These are phyloP conservation scores for Mrakia hoshinonis DNA, from an alignment of 768 basidiomycete species.

Conservation along the genomic window DNA sequence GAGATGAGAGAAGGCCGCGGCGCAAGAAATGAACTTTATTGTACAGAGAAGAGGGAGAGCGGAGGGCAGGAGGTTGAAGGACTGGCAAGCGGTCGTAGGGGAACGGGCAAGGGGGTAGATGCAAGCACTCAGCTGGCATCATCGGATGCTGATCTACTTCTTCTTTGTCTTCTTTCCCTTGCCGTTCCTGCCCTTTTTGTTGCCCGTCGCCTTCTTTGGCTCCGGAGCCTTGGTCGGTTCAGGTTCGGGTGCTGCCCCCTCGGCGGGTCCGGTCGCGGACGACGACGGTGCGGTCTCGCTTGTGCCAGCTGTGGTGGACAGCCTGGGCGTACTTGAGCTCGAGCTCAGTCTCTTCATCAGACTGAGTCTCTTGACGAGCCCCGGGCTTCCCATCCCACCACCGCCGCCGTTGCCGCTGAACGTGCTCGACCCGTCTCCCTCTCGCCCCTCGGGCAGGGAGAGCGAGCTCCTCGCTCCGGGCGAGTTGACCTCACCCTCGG, in stretches of 20 bases:
- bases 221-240: not conserved
- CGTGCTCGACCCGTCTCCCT: constrained; percentile 3
- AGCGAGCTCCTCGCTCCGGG: constrained; percentile 4
- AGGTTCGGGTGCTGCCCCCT: not conserved
- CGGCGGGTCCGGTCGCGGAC: not conserved
- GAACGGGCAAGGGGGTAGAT: no score
- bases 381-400: not conserved
- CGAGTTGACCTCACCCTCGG: not conserved
- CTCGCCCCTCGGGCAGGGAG: not conserved
- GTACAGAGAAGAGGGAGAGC: no score
- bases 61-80: no score
- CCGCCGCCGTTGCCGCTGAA: not conserved
- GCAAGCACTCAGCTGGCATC: no score
- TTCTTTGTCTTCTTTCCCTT: constrained; percentile 26
- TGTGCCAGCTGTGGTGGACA: not conserved
- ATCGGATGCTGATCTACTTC: not conserved
- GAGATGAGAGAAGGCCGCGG: no score
- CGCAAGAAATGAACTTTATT: no score
- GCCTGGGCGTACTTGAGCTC: not conserved
- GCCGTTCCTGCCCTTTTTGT: constrained; percentile 18
- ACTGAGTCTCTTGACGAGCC: not conserved
- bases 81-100: no score
- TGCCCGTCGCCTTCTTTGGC: not conserved
- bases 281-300: not conserved
- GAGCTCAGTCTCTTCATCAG: constrained; percentile 17